phyloP scores from a whole-genome alignment of 2,329 filamentous ascomycete species.

The Aspergillus ochraceus region DNA sequence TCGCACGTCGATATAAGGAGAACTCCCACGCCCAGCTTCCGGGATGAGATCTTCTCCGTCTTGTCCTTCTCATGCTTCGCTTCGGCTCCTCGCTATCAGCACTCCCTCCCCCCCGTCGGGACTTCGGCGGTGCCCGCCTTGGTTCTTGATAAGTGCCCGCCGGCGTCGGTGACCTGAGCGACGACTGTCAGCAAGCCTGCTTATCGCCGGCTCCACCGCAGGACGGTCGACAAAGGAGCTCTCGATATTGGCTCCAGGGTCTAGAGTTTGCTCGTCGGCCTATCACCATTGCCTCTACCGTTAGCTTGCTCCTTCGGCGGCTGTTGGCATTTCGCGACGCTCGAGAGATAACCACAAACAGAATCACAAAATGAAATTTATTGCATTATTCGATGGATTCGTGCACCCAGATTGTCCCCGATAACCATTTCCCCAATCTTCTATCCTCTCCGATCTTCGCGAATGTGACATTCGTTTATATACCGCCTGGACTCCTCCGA shows the following conservation, averaged over 20 bases:
- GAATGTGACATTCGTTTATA: background rate
- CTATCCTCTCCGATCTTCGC: background rate
- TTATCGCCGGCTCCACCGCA: constrained; percentile 2
- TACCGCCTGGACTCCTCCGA: background rate
- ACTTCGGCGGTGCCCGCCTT: constrained; percentile 8
- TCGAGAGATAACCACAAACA: constrained; percentile 16
- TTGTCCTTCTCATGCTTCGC: background rate
- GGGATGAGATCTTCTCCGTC: background rate
- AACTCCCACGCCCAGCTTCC: background rate
- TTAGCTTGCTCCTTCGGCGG: background rate
- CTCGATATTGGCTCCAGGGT: background rate
- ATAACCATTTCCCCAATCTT: background rate
- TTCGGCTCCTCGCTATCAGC: constrained; percentile 11
- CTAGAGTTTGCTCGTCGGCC: background rate
- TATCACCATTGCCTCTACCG: background rate
- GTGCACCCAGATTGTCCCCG: constrained; percentile 10
- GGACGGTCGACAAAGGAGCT: background rate
- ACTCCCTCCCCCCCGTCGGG: background rate
- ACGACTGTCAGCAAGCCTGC: background rate
- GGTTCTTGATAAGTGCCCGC: constrained; percentile 5
- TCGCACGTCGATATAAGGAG: background rate
- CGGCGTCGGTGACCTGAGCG: background rate
- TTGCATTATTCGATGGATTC: constrained; percentile 21
- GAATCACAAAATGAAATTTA: background rate
- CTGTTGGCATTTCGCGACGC: background rate